Base-by-base conservation (phyloP, 306 rosid species). In the Vigna reflexopilosa region DNA sequence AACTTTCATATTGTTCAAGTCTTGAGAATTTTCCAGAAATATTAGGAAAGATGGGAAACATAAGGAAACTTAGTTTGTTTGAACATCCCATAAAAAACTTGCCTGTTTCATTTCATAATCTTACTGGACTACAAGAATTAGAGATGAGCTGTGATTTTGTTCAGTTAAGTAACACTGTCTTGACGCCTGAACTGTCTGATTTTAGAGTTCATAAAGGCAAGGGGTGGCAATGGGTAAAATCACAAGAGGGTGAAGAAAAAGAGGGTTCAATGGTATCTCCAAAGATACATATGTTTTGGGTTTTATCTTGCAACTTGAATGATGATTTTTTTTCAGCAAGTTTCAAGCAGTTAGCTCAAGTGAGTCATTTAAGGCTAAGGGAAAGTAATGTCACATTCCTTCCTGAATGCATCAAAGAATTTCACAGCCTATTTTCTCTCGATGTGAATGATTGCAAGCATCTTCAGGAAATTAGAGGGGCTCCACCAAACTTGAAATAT, bases 391-490 rank as follows among this genome's bases (percentile, higher is more conserved):
- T 76, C 6, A 71, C 70, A 42, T 1, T 55, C 9, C 47, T 77
- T 42, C 79, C 79, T 10, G 48, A 22, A 20, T 19, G 50, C 75
- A 30, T 71, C 4, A 55, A 71, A 70, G 74, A 45, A 16, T 70
- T 24, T 15, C 28, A 0, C 20, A 14, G 1, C 16, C 15, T 64
- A 14, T 0, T 1, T 8, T 0, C 0, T 0, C 76, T 83, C n/a
- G 0, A 1, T 2, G 6, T 83, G 56, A 7, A 8, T 38, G 2
- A 1, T 6, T 83, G 86, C 62, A 0, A 10, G 3, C 2, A 0
- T 42, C 72, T 83, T 16, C 16, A 0, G 19, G 76, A 83, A 65
- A 73, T 78, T 72, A 44, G 57, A 45, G 80, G 48, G 12, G 11
- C 77, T 72, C 85, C 79, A 0, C 70, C 79, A 32, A 28, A 15